Evolutionary conservation across 441 rosid genomes (phyloP).

Genomic region (Pelargonium citronellum): DNA sequence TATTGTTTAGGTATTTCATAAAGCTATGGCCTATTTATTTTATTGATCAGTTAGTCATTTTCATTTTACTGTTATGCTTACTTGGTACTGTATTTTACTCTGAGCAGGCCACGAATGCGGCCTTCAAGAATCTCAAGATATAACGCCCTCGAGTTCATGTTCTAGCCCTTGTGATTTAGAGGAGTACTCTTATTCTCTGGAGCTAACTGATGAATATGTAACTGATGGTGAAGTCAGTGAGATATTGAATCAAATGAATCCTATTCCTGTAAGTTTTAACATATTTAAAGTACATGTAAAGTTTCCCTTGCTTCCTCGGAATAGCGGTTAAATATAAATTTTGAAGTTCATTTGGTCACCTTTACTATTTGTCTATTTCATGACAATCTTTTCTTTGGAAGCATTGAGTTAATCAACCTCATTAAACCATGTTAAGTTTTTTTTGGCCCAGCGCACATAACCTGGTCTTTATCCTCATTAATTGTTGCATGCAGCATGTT

Average conservation of each 20-base stretch:
- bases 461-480: neutral
- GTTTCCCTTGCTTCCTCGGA: neutral
- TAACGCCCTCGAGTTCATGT: constrained; percentile 33
- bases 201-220: constrained; percentile 38
- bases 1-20: constrained; percentile 40
- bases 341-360: neutral
- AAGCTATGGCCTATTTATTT: constrained; percentile 1
- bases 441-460: neutral
- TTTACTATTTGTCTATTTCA: neutral
- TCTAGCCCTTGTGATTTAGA: constrained; percentile 45
- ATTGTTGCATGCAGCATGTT: constrained; percentile 41
- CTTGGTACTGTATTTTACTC: constrained; percentile 20
- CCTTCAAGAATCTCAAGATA: constrained; percentile 38
- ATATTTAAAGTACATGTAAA: neutral
- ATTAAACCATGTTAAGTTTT: neutral
- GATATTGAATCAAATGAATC: constrained; percentile 55
- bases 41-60: neutral
- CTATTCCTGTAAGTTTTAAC: constrained; percentile 46
- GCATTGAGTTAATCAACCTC: neutral
- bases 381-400: neutral
- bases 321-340: neutral
- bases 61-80: neutral
- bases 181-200: constrained; percentile 45
- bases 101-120: constrained; percentile 40
- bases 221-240: constrained; percentile 49